Conservation (phyloP, 148 eudicot genomes). For the Silene conica region DNA sequence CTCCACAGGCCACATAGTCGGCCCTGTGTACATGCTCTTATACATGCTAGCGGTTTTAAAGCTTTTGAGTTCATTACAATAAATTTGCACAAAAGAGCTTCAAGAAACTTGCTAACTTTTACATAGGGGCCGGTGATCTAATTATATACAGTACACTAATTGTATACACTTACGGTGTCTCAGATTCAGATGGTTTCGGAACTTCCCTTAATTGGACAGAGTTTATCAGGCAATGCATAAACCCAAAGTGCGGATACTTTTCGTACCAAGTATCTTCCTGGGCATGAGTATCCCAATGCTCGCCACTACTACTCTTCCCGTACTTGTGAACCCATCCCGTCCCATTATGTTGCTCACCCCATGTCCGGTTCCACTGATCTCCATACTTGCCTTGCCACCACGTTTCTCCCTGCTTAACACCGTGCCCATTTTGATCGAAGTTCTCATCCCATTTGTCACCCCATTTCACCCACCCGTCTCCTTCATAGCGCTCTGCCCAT, state of each 20-base stretch:
- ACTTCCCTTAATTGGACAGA: conserved; percentile 76
- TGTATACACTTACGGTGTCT: conserved; percentile 15
- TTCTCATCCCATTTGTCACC: conserved; percentile 97
- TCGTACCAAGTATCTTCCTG: conserved; percentile 86
- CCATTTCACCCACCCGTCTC: conserved; percentile 88
- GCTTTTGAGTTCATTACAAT: background rate
- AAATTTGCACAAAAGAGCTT: background rate
- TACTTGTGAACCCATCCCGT: conserved; percentile 94
- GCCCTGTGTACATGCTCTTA: too few relatives aligned
- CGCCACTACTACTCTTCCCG: conserved; percentile 81
- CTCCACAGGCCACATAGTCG: too few relatives aligned
- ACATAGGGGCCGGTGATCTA: background rate
- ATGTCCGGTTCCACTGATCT: conserved; percentile 84
- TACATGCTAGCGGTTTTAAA: too few relatives aligned
- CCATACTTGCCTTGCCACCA: conserved; percentile 92
- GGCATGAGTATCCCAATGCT: conserved; percentile 90
- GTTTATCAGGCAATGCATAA: conserved; percentile 70
- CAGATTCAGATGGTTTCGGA: conserved; percentile 53
- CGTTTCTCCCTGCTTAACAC: conserved; percentile 86
- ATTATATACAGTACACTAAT: background rate
- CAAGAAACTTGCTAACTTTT: background rate
- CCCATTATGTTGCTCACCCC: conserved; percentile 93
- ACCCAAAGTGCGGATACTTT: conserved; percentile 74
- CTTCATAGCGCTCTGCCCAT: conserved; percentile 91
- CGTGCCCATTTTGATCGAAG: conserved; percentile 53